Evolutionary conservation across 164 flowering plant species (phyloP).

Genomic region (Liquidambar formosana): DNA sequence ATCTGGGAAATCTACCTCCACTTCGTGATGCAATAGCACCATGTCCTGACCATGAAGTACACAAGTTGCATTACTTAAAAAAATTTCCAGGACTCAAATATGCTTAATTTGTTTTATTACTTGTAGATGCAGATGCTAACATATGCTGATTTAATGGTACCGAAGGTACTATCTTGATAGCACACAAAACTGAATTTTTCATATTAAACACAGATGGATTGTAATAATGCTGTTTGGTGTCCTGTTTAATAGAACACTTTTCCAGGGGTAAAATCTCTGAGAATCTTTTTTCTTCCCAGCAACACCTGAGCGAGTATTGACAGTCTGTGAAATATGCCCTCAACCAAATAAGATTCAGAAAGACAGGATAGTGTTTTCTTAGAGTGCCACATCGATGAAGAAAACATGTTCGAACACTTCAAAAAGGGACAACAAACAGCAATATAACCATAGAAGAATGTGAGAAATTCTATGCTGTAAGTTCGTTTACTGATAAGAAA

Average conservation of each 20-base stretch:
- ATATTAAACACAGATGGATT: background rate
- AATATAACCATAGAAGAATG: background rate
- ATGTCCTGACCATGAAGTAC: conserved; percentile 59
- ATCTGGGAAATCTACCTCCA: conserved; percentile 73
- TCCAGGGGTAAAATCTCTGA: background rate
- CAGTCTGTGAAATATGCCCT: background rate
- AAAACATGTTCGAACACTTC: background rate
- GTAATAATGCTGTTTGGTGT: background rate
- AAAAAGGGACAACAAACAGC: too few species aligned
- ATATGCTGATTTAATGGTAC: too few species aligned
- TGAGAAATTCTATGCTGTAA: conserved; percentile 7
- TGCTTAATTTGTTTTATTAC: background rate
- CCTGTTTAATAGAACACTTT: background rate
- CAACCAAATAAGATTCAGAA: background rate
- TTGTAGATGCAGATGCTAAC: background rate
- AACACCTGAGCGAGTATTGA: too few species aligned
- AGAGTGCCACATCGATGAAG: background rate
- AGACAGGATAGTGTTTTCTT: background rate
- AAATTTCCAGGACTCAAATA: conserved; percentile 1
- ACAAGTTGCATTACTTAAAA: background rate
- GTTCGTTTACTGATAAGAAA: background rate
- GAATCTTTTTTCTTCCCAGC: too few species aligned
- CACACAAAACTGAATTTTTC: too few species aligned
- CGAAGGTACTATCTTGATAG: background rate
- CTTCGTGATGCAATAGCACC: conserved; percentile 92